These are phyloP conservation scores for Pogostemon cablin DNA, from an alignment of 257 asterid species.

Conservation along the genomic window DNA sequence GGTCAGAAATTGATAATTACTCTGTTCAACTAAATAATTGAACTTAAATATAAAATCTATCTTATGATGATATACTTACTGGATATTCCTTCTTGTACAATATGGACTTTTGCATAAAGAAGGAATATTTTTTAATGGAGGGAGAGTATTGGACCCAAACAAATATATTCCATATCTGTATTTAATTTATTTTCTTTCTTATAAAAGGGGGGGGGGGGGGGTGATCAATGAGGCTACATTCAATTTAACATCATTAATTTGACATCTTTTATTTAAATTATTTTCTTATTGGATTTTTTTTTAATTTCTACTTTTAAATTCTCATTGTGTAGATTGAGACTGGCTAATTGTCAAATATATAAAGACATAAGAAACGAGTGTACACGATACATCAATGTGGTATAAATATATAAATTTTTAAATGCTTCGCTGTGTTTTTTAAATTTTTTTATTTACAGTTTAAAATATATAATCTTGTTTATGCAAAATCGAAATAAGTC, in stretches of 20 bases:
- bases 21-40: too few relatives aligned
- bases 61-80: neutral
- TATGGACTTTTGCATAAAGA: conserved; percentile 11
- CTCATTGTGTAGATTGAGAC: too few relatives aligned
- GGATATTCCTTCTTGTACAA: conserved; percentile 26
- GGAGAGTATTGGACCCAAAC: conserved; percentile 8
- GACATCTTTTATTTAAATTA: too few relatives aligned
- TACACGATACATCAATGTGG: neutral
- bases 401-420: too few relatives aligned
- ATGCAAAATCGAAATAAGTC: neutral
- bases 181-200: neutral
- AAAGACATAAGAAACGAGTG: too few relatives aligned
- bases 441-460: neutral
- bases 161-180: conserved; percentile 11
- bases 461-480: neutral
- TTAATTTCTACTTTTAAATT: too few relatives aligned
- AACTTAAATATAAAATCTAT: neutral
- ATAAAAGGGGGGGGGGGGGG: neutral
- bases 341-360: too few relatives aligned
- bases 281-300: too few relatives aligned
- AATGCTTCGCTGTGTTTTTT: neutral
- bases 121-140: conserved; percentile 18
- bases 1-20: too few relatives aligned
- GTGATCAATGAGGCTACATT: neutral
- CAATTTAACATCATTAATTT: neutral